Evolutionary conservation across 345 rosid species (phyloP).

Genomic region (Erucastrum elatum): DNA sequence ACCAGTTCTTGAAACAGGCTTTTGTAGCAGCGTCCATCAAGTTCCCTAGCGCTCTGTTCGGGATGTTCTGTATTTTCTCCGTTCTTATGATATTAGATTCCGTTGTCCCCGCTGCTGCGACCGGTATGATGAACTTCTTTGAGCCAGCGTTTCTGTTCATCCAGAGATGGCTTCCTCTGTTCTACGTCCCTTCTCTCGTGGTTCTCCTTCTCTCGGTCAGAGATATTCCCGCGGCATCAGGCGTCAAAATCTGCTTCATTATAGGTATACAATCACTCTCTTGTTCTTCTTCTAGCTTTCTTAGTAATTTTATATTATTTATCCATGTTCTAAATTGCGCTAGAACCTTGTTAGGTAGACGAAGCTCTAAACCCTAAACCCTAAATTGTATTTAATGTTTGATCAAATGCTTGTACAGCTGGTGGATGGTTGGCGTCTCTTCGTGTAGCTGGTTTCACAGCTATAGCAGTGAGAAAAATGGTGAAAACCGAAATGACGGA

Average conservation of each 20-base stretch:
- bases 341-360: too few relatives aligned
- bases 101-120: conserved; percentile 68
- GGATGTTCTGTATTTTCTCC: conserved; percentile 95
- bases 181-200: conserved; percentile 89
- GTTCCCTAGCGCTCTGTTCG: conserved; percentile 94
- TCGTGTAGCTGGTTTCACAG: conserved; percentile 85
- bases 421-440: conserved; percentile 97
- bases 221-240: conserved; percentile 93
- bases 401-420: conserved; percentile 46
- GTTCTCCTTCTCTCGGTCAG: conserved; percentile 83
- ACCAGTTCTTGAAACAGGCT: conserved; percentile 66
- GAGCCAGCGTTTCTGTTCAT: conserved; percentile 83
- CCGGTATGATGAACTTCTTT: conserved; percentile 69
- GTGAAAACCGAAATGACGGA: conserved; percentile 86
- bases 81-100: conserved; percentile 65
- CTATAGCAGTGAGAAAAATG: conserved; percentile 77
- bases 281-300: not conserved
- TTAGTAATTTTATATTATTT: not conserved
- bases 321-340: too few relatives aligned
- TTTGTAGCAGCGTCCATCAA: conserved; percentile 85
- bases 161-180: conserved; percentile 95
- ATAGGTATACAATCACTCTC: conserved; percentile 43
- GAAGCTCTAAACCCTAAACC: too few relatives aligned
- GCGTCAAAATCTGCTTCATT: conserved; percentile 82
- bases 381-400: not conserved